Evolutionary conservation across 257 asterid species (phyloP), one percentile per base, ranked within the genome.

Genomic region (Echites panduratus): DNA sequence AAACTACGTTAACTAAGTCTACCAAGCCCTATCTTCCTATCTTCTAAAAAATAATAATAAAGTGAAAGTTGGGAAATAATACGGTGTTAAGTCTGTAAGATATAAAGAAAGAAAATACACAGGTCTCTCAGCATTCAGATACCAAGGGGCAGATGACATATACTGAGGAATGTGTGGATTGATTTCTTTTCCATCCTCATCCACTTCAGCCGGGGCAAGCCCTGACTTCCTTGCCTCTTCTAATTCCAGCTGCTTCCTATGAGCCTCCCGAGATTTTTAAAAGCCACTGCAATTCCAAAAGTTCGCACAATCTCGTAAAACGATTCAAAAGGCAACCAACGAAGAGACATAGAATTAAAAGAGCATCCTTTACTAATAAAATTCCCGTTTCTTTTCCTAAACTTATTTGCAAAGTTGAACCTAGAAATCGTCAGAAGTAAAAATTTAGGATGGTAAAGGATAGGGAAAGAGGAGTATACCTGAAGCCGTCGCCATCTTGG

Each of bases 81-180:
- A 16, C 14, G 40, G n/a, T n/a, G n/a, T n/a, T n/a, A n/a, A n/a
- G n/a, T n/a, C 4, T 29, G 20, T 11, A 70, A 12, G 3, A 59
- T 44, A 19, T 11, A 63, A 40, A 10, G 64, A 66, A n/a, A n/a
- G n/a, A 32, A 66, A 56, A 74, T 91, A 20, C 86, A 90, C 97
- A 45, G 97, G 97, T 81, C 86, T 90, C 78, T 90, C 94, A 0
- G 95, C 90, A 80, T 87, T 87, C 41, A 95, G 89, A 82, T 91
- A 94, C 99, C 98, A 90, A 72, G 97, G 99, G 2, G 98, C 97
- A 35, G 97, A 87, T 8, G 98, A 89, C 97, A 91, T 88, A 81
- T 90, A 94, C 91, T 88, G 99, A 11, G 99, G 99, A 82, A 94
- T 94, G 81, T 94, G 98, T 76, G 99, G 99, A 32, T 94, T 94